Conservation (phyloP, 805 yeast genomes). For the Cyberlindnera nakhonratchasimensis region DNA sequence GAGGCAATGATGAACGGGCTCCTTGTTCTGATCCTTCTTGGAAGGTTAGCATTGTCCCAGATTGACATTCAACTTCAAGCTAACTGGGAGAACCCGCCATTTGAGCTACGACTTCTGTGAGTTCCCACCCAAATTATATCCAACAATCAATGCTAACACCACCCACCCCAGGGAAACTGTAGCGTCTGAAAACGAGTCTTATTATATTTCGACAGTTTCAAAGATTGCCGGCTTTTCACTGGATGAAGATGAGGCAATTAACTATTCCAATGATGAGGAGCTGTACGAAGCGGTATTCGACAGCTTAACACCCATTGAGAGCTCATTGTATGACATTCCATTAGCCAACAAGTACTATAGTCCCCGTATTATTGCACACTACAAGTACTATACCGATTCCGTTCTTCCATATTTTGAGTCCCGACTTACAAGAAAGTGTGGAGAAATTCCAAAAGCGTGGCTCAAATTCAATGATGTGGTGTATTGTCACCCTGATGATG, state of each 20-base stretch:
- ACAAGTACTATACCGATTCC: slow-evolving; percentile 41
- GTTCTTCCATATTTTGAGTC: slow-evolving; percentile 30
- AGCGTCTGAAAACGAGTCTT: slow-evolving; percentile 25
- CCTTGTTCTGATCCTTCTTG: background rate
- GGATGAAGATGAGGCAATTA: slow-evolving; percentile 10
- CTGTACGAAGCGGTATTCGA: slow-evolving; percentile 19
- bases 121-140: slow-evolving; percentile 7
- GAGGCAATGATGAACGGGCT: background rate
- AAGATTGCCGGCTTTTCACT: slow-evolving; percentile 14
- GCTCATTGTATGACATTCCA: slow-evolving; percentile 23
- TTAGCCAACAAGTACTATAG: slow-evolving; percentile 41
- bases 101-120: slow-evolving; percentile 26
- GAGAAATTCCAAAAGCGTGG: slow-evolving; percentile 40
- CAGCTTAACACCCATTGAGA: slow-evolving; percentile 19
- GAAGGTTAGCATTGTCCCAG: slow-evolving; percentile 8
- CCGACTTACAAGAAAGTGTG: slow-evolving; percentile 24
- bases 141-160: slow-evolving; percentile 3
- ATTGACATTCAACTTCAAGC: slow-evolving; percentile 24
- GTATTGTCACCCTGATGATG: slow-evolving; percentile 66
- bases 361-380: slow-evolving; percentile 67
- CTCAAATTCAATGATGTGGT: slow-evolving; percentile 47
- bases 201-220: slow-evolving; percentile 13
- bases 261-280: slow-evolving; percentile 17
- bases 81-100: slow-evolving; percentile 30
- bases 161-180: slow-evolving; percentile 22